Base-by-base conservation (phyloP, 257 asterid species). In the Scutellaria baicalensis region DNA sequence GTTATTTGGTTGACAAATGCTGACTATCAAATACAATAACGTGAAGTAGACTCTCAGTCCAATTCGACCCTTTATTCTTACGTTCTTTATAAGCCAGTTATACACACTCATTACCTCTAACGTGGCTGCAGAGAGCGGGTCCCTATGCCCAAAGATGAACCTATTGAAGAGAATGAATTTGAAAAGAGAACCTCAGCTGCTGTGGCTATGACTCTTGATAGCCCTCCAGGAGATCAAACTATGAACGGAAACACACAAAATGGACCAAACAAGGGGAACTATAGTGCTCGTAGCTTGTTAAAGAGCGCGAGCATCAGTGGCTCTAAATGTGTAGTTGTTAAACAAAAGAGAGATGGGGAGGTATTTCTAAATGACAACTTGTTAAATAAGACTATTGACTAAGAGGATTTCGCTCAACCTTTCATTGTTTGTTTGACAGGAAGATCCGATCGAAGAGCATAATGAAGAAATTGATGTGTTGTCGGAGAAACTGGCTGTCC, bases 221-320 rank as follows among this genome's bases (percentile, higher is more conserved):
- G 93, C 56, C 91, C 91, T 66, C 89, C 86, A 57, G 72, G 80
- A 47, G 78, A 80, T 36, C 87, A 71, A 16, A 45, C 59, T 61
- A 12, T 59, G 3, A 80, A 79, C 40, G 82, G 73, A 36, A 70
- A 13, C 74, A 84, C 79, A 63, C 81, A 78, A 58, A 66, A 44
- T 73, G 88, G 83, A 58, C 79, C 76, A 64, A 79, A 56, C 55
- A 78, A 82, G 64, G 75, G 84, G 60, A 82, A 82, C 80, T 80
- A 74, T 62, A 86, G 87, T 65, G 91, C 89, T 55, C 96, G 95
- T 48, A 84, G 97, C 87, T 83, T 93, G 88, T 84, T 91, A 77
- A 93, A 93, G 87, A 92, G 98, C 66, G 94, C 96, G 68, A 92
- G 96, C 63, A 92, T 90, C 63, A 92, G 98, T 61, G 98, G 83